Evolutionary conservation across 2,329 filamentous ascomycete genomes (phyloP), one percentile per base, ranked within the genome.

Genomic region (Penicillium griseofulvum): DNA sequence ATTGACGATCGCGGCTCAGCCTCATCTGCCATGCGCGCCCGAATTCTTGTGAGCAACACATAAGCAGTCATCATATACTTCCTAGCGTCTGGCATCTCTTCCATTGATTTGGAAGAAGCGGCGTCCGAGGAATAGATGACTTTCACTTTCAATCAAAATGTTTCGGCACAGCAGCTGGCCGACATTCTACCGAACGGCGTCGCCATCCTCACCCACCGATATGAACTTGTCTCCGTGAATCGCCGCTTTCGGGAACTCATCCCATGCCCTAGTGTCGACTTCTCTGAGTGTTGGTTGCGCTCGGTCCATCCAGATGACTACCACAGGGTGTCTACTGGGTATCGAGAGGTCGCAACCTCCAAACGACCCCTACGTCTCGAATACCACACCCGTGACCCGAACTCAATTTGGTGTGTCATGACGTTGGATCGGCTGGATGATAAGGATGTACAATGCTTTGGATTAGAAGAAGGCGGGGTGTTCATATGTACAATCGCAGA

Each of bases 401-500:
- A 50, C 3, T 57, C 51, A 10, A 38, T 53, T 28, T 68, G 66
- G 66, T 62, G 59, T 6, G 56, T 59, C 4, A 47, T 68, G 22
- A 55, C 57, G 11, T 31, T 69, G 29, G 55, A 46, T 9, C 58
- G 55, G 1, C 28, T 69, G 26, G 43, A 53, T 12, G 39, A 46
- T 3, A 42, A 52, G 1, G 56, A 66, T 24, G 34, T 56, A 4
- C 42, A 52, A 12, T 48, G 55, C 1, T 60, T 66, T 31, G 26
- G 49, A 0, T 24, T 63, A 3, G 12, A 37, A 6, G 42, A 38
- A 1, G 43, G 43, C 1, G 58, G 59, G 0, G 61, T 66, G 0
- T 62, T 59, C 9, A 56, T 68, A n/a, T 66, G 64, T 50, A 68
- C 69, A 5, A 87, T 95, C 49, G 93, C 90, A 0, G 90, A 95